Conservation (phyloP, 371 early-diverging fungal species). For the Umbelopsis sp. region DNA sequence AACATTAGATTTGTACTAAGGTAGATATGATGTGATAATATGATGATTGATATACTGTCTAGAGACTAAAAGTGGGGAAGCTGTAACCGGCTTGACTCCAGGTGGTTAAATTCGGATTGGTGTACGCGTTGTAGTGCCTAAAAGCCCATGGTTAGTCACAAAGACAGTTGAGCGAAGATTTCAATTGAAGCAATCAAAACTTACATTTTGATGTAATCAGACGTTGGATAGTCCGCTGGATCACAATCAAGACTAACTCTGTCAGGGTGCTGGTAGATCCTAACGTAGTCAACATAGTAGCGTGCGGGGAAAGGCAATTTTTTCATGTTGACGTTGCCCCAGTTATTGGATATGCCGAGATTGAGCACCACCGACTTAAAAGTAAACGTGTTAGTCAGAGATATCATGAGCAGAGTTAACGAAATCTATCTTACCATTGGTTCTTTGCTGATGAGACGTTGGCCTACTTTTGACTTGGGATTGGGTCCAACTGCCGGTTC, state of each 20-base stretch:
- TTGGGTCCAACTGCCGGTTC: conserved; percentile 8
- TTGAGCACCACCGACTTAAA: neutral
- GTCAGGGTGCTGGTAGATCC: conserved; percentile 15
- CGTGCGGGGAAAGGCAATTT: conserved; percentile 49
- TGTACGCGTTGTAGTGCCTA: conserved; percentile 18
- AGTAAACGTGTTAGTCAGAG: neutral
- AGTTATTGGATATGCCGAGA: conserved; percentile 24
- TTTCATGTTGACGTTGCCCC: conserved; percentile 44
- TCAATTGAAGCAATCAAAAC: neutral
- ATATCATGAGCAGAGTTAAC: neutral
- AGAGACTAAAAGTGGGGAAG: conserved; percentile 8
- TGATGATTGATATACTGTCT: neutral
- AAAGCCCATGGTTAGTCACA: neutral
- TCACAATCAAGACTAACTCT: conserved; percentile 13
- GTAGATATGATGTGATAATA: neutral
- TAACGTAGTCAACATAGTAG: conserved; percentile 8
- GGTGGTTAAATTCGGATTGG: conserved; percentile 10
- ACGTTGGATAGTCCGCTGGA: conserved; percentile 7
- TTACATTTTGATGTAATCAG: conserved; percentile 12
- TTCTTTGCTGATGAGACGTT: conserved; percentile 17
- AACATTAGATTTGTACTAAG: neutral
- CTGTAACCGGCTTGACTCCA: conserved; percentile 14
- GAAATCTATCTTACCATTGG: conserved; percentile 9
- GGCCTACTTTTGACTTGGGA: neutral
- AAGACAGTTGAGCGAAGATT: neutral